Conservation (phyloP, 257 asterid species). For the Solanum habrochaites region DNA sequence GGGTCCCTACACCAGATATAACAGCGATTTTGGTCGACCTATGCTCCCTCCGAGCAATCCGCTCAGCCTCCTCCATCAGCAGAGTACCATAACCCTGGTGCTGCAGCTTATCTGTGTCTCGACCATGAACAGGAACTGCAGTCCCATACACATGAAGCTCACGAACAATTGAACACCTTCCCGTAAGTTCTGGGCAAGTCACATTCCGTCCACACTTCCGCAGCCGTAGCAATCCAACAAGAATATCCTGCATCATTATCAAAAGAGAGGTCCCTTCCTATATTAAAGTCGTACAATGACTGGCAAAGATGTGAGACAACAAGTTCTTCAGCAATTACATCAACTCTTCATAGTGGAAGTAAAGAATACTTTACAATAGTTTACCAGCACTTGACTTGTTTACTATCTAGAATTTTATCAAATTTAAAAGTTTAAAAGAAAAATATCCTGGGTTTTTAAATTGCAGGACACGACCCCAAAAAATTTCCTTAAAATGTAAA, state of each 20-base stretch:
- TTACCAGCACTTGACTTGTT: not conserved
- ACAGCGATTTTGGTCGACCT: conserved; percentile 84
- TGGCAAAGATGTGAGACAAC: not conserved
- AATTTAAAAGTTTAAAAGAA: not conserved
- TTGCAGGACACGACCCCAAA: not conserved
- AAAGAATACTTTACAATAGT: not conserved
- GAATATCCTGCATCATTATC: conserved; percentile 63
- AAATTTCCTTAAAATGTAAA: not conserved
- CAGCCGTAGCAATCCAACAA: conserved; percentile 80
- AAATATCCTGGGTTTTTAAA: not conserved
- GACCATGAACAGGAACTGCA: conserved; percentile 95
- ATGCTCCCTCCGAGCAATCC: conserved; percentile 71
- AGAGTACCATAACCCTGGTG: conserved; percentile 96
- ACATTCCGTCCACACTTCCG: conserved; percentile 76
- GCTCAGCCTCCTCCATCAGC: conserved; percentile 92
- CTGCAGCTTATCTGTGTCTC: conserved; percentile 87
- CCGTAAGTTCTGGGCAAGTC: conserved; percentile 78
- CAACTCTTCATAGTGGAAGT: not conserved
- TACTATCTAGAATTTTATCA: not conserved
- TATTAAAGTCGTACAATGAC: not conserved
- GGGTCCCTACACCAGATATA: conserved; percentile 94
- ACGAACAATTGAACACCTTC: conserved; percentile 89
- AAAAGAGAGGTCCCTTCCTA: not conserved
- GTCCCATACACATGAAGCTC: conserved; percentile 97
- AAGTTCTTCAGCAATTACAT: not conserved